phyloP scores from a whole-genome alignment of 2,329 filamentous ascomycete genomes.

The Scleromitrula shiraiana region DNA sequence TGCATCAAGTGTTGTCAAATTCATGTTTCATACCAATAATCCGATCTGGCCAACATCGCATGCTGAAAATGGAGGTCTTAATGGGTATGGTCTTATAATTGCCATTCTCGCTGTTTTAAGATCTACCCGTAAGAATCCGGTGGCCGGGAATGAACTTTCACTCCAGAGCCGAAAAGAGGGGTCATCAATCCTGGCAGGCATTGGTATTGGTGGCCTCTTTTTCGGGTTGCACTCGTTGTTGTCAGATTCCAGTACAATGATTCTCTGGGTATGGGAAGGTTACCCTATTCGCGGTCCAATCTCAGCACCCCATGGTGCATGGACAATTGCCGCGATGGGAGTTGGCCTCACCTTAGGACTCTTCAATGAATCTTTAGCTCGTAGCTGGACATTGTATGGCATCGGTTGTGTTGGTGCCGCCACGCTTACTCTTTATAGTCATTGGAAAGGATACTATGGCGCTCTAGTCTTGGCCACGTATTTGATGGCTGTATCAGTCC shows the following conservation, averaged over 20 bases:
- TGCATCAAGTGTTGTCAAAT: slow-evolving; percentile 81
- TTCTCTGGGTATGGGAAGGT: slow-evolving; percentile 95
- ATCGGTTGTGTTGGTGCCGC: slow-evolving; percentile 73
- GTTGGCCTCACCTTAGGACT: slow-evolving; percentile 69
- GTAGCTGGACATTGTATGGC: slow-evolving; percentile 73
- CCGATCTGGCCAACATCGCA: slow-evolving; percentile 96
- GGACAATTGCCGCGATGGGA: slow-evolving; percentile 83
- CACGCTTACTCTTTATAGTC: slow-evolving; percentile 63
- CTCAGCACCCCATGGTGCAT: slow-evolving; percentile 80
- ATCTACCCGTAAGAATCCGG: slow-evolving; percentile 61
- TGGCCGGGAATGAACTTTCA: slow-evolving; percentile 32
- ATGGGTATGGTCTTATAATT: slow-evolving; percentile 70
- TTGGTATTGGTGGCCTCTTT: slow-evolving; percentile 75
- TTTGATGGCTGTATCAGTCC: slow-evolving; percentile 69
- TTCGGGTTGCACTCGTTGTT: slow-evolving; percentile 89
- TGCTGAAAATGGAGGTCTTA: slow-evolving; percentile 83
- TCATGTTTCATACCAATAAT: slow-evolving; percentile 90
- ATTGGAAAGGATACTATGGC: slow-evolving; percentile 89
- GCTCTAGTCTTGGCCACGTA: slow-evolving; percentile 70
- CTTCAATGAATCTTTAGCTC: slow-evolving; percentile 59
- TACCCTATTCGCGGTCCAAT: slow-evolving; percentile 85
- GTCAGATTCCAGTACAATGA: slow-evolving; percentile 98
- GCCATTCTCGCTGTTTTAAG: slow-evolving; percentile 68
- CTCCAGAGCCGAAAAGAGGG: slow-evolving; percentile 51
- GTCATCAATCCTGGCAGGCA: slow-evolving; percentile 61